Evolutionary conservation across 2,329 filamentous ascomycete species (phyloP), one percentile per base, ranked within the genome.

Genomic region (Elsinoe fawcettii): DNA sequence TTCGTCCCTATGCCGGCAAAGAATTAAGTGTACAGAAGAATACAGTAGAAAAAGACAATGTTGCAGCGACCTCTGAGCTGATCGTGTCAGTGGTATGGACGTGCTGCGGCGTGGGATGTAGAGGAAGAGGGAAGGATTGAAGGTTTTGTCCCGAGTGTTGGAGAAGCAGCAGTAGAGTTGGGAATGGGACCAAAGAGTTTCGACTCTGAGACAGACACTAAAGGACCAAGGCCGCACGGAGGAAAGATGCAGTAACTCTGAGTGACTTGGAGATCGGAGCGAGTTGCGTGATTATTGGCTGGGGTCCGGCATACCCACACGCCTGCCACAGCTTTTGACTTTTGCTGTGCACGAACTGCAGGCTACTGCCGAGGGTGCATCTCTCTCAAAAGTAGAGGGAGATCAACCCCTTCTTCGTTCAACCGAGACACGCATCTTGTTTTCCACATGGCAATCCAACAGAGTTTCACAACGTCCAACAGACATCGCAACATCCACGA

Each of bases 141-240:
- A 16, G 23, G 20, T 5, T 25, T 32, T 37, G 44, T 49, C 22
- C 44, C 7, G 44, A 32, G 22, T 49, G 49, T 36, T 53, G 18
- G 49, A 23, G 49, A 12, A 39, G 20, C 32, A 20, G 16, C 9
- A 39, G 32, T 18, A 36, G 46, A 51, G 30, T 25, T 39, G 49
- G 32, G 20, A 53, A 36, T 39, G 22, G 30, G 16, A 18, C 32
- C 20, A 25, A 46, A 23, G 49, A 39, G 49, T 53, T 53, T 53
- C 49, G 49, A 53, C 30, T 53, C 49, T 53, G 49, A 53, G 49
- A 53, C 49, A 53, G 49, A 53, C 49, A 53, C 49, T 53, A 34
- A 32, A 39, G n/a, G 30, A 20, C 49, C 49, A 53, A 53, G 49
- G 32, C 20, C 49, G 23, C 23, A 49, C 27, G 44, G 44, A 12